These are phyloP conservation scores for Vitis rotundifolia DNA, from an alignment of 164 flowering plant genomes.

Conservation along the genomic window DNA sequence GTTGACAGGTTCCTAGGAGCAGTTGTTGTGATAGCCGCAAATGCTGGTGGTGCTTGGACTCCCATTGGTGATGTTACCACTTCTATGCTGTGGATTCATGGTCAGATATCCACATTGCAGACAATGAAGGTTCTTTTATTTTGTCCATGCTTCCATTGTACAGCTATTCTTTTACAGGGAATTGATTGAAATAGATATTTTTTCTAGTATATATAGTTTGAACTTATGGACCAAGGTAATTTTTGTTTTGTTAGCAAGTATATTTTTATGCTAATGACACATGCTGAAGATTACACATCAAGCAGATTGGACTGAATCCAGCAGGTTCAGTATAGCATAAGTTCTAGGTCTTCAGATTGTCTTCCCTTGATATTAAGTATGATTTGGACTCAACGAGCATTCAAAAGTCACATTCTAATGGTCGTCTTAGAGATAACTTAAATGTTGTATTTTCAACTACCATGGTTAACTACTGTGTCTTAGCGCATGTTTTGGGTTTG, in stretches of 20 bases:
- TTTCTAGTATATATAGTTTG: too few relatives aligned
- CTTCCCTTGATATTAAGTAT: not conserved
- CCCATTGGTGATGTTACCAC: constrained; percentile 99
- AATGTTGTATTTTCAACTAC: too few relatives aligned
- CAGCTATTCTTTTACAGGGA: not conserved
- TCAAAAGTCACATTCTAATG: not conserved
- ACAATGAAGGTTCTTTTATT: constrained; percentile 70
- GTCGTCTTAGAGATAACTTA: too few relatives aligned
- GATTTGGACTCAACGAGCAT: not conserved
- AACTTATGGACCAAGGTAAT: too few relatives aligned
- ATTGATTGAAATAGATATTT: too few relatives aligned
- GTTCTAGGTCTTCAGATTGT: not conserved
- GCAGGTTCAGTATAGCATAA: not conserved
- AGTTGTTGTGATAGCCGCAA: constrained; percentile 96
- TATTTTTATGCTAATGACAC: not conserved
- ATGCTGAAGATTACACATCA: not conserved
- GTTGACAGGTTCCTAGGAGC: constrained; percentile 83
- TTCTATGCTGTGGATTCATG: constrained; percentile 98
- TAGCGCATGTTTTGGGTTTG: not conserved
- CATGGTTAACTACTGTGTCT: not conserved
- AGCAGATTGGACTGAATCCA: not conserved
- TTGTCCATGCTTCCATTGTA: not conserved
- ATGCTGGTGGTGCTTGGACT: constrained; percentile 99
- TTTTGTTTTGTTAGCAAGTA: too few relatives aligned
- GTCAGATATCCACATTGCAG: constrained; percentile 88